Base-by-base conservation (phyloP, 2,329 filamentous ascomycete species). In the Pleochaeta shiraiana region DNA sequence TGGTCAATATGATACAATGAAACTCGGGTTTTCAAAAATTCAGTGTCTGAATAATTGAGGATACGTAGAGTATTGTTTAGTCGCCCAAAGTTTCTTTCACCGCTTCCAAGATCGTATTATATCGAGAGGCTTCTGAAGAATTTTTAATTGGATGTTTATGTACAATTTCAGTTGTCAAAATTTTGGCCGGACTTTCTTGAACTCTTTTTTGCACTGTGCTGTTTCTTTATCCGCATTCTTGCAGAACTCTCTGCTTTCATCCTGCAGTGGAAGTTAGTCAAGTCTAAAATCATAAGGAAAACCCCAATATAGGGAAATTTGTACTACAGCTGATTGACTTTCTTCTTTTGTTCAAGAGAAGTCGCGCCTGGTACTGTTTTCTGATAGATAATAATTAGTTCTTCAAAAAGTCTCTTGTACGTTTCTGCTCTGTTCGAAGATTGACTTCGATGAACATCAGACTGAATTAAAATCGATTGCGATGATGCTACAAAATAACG, bases 321-420 rank as follows among this genome's bases (percentile, higher is more conserved):
- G n/a, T 24, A 21, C 70, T 70, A 74, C 72, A 72, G 59, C 31
- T 69, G 75, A 47, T 80, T 78, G 63, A 82, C 77, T 60, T 77
- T 77, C 67, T 79, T 76, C 66, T 77, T 78, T 66, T 82, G 78
- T 71, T 79, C 80, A 74, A 77, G 76, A 68, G 80, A 67, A 3
- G 72, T 71, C 4, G 69, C 64, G 0, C 72, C 72, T 1, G 72
- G 73, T 11, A 74, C 68, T 7, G 45, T 67, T 16, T 65, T 66
- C 57, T 68, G 69, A 47, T 71, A 72, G 3, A 72, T 69, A 9
- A 65, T 60, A 24, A 62, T 66, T 37, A 74, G 69, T 63, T 73
- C 70, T 1, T 71, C 67, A 64, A 65, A 55, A 0, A 74, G 67
- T 24, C 68, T 70, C 50, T 63, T 50, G 64, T 70, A 67, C 19